phyloP scores from a whole-genome alignment of 1,284 basidiomycete species.

The Leccinum solheimii region DNA sequence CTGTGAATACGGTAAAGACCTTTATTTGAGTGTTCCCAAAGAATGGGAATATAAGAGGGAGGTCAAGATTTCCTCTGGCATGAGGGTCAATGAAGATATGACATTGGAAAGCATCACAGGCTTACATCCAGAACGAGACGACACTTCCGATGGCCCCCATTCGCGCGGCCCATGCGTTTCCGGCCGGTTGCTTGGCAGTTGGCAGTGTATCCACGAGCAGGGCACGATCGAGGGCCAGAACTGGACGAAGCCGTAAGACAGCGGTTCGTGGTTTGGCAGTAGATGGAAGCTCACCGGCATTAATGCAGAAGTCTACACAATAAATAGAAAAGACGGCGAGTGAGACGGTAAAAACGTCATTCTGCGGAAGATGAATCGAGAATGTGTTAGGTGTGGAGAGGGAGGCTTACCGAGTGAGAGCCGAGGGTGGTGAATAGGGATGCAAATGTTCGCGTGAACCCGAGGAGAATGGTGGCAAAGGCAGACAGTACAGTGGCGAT shows the following conservation, averaged over 20 bases:
- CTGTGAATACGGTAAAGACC: constrained; percentile 64
- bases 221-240: constrained; percentile 83
- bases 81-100: neutral
- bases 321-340: constrained; percentile 88
- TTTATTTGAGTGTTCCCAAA: constrained; percentile 79
- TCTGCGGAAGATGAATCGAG: constrained; percentile 40
- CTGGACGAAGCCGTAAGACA: constrained; percentile 35
- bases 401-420: constrained; percentile 38
- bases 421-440: constrained; percentile 52
- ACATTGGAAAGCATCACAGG: constrained; percentile 12
- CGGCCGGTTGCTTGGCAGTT: constrained; percentile 74
- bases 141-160: constrained; percentile 85
- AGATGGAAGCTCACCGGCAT: constrained; percentile 60
- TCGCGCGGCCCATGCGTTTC: constrained; percentile 93
- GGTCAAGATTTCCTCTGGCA: constrained; percentile 69
- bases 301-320: constrained; percentile 91
- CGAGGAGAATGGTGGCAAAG: constrained; percentile 78
- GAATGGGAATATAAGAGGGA: constrained; percentile 64
- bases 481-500: constrained; percentile 68
- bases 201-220: constrained; percentile 74
- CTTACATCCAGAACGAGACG: constrained; percentile 84
- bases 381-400: neutral
- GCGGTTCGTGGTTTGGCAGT: neutral
- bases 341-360: constrained; percentile 65
- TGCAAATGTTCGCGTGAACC: constrained; percentile 79